These are phyloP conservation scores for Quercus bicolor DNA, from an alignment of 306 rosid genomes.

Conservation along the genomic window DNA sequence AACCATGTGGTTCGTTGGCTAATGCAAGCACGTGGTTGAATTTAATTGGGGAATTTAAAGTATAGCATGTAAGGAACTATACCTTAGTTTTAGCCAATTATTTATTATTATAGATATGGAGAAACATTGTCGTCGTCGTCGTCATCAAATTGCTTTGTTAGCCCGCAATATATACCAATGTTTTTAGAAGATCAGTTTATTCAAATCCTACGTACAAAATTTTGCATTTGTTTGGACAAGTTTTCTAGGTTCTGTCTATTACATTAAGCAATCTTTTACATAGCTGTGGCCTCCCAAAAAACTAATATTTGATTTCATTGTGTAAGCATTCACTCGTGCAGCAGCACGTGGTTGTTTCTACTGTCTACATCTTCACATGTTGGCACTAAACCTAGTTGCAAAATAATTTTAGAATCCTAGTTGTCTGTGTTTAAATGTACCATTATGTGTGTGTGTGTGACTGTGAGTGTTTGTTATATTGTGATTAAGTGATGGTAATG, in stretches of 20 bases:
- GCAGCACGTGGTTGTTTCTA: neutral
- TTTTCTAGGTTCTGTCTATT: neutral
- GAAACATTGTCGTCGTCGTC: no score
- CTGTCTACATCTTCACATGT: neutral
- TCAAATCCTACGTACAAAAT: neutral
- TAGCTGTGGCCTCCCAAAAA: neutral
- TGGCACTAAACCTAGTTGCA: neutral
- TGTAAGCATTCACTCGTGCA: neutral
- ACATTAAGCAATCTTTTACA: no score
- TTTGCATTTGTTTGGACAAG: neutral
- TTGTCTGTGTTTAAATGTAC: neutral
- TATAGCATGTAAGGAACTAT: no score
- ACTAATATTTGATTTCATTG: neutral
- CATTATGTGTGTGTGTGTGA: neutral
- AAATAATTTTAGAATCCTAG: neutral
- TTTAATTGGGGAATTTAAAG: no score
- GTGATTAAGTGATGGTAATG: constrained; percentile 6
- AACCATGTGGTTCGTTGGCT: no score
- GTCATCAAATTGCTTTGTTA: no score
- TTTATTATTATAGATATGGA: no score
- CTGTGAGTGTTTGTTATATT: constrained; percentile 1
- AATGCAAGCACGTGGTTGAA: no score
- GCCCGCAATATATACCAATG: no score
- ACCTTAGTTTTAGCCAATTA: no score
- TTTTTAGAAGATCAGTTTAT: neutral